phyloP scores from a whole-genome alignment of 2,329 filamentous ascomycete species.

The Malbranchea zuffiana region DNA sequence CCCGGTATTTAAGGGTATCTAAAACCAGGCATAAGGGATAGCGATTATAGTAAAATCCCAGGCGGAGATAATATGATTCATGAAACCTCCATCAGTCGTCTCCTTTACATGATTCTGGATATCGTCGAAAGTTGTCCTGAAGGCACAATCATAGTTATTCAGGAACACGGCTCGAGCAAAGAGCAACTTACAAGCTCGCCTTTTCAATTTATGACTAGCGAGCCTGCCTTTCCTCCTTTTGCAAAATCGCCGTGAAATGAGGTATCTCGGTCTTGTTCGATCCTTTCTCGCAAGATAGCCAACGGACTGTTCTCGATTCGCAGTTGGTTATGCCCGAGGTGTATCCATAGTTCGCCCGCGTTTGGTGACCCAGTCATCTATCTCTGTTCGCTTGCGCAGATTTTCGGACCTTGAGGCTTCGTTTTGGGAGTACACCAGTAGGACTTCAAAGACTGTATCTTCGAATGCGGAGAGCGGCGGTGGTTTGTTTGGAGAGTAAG shows the following conservation, averaged over 20 bases:
- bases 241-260: not conserved
- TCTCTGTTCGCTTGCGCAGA: not conserved
- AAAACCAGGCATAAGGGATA: too few relatives aligned
- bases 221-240: not conserved
- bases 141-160: not conserved
- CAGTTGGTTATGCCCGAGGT: slow-evolving; percentile 1
- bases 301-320: too few relatives aligned
- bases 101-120: slow-evolving; percentile 5
- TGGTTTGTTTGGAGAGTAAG: slow-evolving; percentile 1
- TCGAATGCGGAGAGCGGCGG: too few relatives aligned
- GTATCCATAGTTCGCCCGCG: not conserved
- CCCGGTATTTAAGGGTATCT: too few relatives aligned
- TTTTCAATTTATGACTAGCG: not conserved
- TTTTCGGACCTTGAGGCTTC: not conserved
- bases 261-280: not conserved
- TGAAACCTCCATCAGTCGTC: slow-evolving; percentile 2
- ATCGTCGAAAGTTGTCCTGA: not conserved
- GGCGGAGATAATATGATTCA: too few relatives aligned
- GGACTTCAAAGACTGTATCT: too few relatives aligned
- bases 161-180: not conserved
- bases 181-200: slow-evolving; percentile 2
- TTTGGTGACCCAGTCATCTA: not conserved
- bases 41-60: too few relatives aligned
- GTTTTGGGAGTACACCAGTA: too few relatives aligned
- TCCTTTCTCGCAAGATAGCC: too few relatives aligned